Evolutionary conservation across 192 early-diverging fungal species (phyloP), one percentile per base, ranked within the genome.

Genomic region (Linderina pennispora): DNA sequence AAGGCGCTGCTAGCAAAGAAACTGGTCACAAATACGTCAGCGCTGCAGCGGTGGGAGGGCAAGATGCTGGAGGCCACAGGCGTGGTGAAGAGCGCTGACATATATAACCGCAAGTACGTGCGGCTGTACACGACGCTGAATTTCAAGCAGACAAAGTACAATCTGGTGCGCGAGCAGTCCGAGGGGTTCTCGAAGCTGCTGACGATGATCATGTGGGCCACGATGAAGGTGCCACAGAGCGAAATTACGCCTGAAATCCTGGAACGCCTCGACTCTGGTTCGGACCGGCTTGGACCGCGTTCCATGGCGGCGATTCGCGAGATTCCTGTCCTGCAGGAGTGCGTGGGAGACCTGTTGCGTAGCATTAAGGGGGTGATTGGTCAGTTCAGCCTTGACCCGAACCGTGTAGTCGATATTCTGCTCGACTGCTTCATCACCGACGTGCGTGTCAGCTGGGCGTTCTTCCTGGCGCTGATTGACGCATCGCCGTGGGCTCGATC

Each of bases 131-230:
- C 69, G 4, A 32, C 69, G 25, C 42, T 73, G n/a, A 52, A 61
- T 39, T 73, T 59, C 36, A 73, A 65, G 48, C 69, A 73, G 32
- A 64, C 61, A 53, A 73, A 73, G 58, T 73, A 55, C 34, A 73
- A 73, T 23, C 48, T 73, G 36, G 43, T 50, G 9, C 44, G 62
- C 45, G 69, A 73, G 41, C 62, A 73, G 50, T 55, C 48, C 43
- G 69, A 73, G 45, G 69, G 69, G 1, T 73, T 65, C 39, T 48
- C 62, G 9, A 73, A 73, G 45, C 57, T 73, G 2, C 45, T 65
- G 20, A 50, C 58, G 23, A 45, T 73, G 20, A 50, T 73, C 17
- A 55, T 63, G 42, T 46, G 55, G 21, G 45, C 55, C 10, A 71
- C 63, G 67, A 55, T 51, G 5, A 48, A 42, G 10, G 36, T 59